These are phyloP conservation scores for Ascocoryne sarcoides DNA, from an alignment of 2,329 filamentous ascomycete genomes.

Conservation along the genomic window DNA sequence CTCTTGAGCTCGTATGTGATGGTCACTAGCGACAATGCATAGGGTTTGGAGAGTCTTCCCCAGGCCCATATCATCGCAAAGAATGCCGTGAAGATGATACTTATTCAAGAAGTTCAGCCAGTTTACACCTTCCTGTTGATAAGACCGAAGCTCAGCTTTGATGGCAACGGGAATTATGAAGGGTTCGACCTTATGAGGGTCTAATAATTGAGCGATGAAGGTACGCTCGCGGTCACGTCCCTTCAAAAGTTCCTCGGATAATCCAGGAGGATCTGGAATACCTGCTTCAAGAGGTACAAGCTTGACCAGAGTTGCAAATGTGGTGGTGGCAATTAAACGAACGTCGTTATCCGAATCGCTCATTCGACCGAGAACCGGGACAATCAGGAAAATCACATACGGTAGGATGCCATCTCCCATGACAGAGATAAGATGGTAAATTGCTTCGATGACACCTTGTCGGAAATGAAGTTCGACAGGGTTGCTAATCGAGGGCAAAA, in stretches of 20 bases:
- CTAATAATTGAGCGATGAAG: conserved; percentile 92
- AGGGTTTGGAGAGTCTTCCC: conserved; percentile 96
- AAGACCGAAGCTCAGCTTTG: conserved; percentile 91
- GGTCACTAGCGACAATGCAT: conserved; percentile 96
- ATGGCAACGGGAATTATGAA: conserved; percentile 94
- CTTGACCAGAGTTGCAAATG: conserved; percentile 94
- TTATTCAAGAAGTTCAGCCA: conserved; percentile 98
- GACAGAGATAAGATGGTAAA: conserved; percentile 95
- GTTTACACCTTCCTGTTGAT: conserved; percentile 97
- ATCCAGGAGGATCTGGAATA: conserved; percentile 89
- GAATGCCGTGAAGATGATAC: conserved; percentile 94
- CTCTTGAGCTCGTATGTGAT: conserved; percentile 86
- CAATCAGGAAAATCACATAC: conserved; percentile 98
- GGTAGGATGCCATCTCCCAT: conserved; percentile 96
- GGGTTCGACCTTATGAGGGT: conserved; percentile 91
- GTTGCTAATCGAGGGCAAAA: conserved; percentile 86
- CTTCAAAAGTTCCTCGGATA: conserved; percentile 79
- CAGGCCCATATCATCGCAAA: conserved; percentile 98
- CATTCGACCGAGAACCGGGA: conserved; percentile 94
- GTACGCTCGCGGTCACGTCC: conserved; percentile 90
- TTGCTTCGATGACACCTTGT: conserved; percentile 88
- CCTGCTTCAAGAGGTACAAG: conserved; percentile 93
- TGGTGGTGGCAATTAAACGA: conserved; percentile 86
- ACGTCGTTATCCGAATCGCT: conserved; percentile 97
- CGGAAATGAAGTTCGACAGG: conserved; percentile 79